Evolutionary conservation across 2,329 filamentous ascomycete genomes (phyloP), one percentile per base, ranked within the genome.

Genomic region (Hypoxylon sp.): DNA sequence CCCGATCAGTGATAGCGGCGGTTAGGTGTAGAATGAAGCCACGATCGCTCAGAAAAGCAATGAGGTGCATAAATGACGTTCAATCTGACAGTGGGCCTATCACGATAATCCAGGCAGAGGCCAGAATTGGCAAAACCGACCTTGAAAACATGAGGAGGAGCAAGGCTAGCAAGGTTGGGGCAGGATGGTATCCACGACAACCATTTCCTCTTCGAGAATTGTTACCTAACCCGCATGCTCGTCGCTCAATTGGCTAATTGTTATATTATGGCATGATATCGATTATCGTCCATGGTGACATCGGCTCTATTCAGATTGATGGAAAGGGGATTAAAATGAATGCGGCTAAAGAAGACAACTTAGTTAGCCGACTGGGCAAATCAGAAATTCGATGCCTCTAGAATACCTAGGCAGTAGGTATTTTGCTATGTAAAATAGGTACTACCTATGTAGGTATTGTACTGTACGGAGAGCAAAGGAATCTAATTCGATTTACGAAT

Each of bases 61-160:
- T 45, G 51, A 57, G 43, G 32, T 59, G 43, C 50, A 65, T 54
- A 64, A 53, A 66, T 65, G 58, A 63, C 50, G 37, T 45, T 47
- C 42, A 65, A 65, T 63, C 55, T 62, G 25, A 34, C 48, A 40
- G 48, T 35, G 29, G 38, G 45, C 47, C 49, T 60, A 62, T 62
- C 51, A 53, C 51, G 55, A 59, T 62, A 51, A 59, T 48, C 55
- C 50, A 41, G 31, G 48, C 23, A 35, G 40, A 56, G 25, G 11
- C 58, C 49, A 31, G 12, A 52, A 41, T 37, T 36, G 49, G 58
- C 37, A 49, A 48, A 36, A 23, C 25, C 5, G 21, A 25, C 9
- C 9, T 5, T 25, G 9, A 25, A 6, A 9, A 42, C 32, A 55
- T 50, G 27, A 31, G 19, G 40, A 53, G 45, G 34, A 53, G 16